Evolutionary conservation across 495 filamentous ascomycete species (phyloP).

Genomic region (Paragyromitra xinjiangensis): DNA sequence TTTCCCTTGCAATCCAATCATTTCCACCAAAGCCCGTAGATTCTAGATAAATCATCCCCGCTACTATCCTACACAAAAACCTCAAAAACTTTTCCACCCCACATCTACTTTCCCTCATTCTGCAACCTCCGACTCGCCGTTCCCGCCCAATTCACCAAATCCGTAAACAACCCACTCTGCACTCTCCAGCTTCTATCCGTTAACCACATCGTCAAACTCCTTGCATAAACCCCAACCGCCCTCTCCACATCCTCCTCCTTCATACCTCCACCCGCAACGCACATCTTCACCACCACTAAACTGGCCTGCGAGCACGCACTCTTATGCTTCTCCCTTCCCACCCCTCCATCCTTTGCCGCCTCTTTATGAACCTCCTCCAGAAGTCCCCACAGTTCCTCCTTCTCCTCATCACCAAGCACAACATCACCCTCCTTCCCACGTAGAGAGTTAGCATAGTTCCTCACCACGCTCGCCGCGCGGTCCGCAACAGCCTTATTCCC

Average conservation of each 20-base stretch:
- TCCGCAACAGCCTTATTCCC: conserved; percentile 75
- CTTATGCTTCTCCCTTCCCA: conserved; percentile 61
- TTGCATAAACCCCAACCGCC: conserved; percentile 68
- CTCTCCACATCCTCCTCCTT: conserved; percentile 58
- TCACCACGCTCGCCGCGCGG: conserved; percentile 74
- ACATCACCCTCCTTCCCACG: conserved; percentile 61
- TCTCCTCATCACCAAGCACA: conserved; percentile 53
- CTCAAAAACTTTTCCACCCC: not conserved
- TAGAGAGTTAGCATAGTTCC: conserved; percentile 69
- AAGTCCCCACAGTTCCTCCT: conserved; percentile 65
- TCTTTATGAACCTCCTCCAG: conserved; percentile 76
- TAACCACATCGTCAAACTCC: conserved; percentile 66
- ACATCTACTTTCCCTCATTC: conserved; percentile 18
- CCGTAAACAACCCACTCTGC: conserved; percentile 71
- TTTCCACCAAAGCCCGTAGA: not conserved
- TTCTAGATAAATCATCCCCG: not conserved
- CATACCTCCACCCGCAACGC: conserved; percentile 60
- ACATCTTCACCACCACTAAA: conserved; percentile 69
- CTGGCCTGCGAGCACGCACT: conserved; percentile 70
- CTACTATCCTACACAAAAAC: conserved; percentile 18
- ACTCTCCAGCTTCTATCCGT: conserved; percentile 66
- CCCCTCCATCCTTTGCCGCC: conserved; percentile 70
- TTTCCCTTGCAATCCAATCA: not conserved
- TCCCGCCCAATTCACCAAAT: conserved; percentile 72
- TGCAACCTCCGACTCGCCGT: conserved; percentile 35